A percentile compares a stretch with the other conserved stretches of the same genome.
These are phyloP conservation scores for Cladosporium sp. DNA, from an alignment of 2,329 filamentous ascomycete species.

Conservation along the genomic window DNA sequence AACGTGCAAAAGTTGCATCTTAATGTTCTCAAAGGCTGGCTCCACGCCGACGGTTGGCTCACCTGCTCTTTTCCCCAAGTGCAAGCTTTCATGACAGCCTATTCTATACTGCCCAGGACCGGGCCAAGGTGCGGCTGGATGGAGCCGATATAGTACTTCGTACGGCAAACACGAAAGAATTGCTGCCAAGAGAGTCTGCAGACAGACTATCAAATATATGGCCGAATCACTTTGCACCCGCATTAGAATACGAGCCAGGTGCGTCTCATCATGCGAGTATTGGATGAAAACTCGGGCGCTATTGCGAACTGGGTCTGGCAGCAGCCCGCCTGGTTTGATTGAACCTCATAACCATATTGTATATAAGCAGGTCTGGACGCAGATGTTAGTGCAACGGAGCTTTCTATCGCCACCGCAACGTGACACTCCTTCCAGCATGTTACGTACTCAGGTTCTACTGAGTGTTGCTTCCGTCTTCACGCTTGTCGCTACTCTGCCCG, in stretches of 20 bases:
- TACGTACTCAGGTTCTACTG: background rate
- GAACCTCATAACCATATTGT: background rate
- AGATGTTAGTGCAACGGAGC: background rate
- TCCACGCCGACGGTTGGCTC: background rate
- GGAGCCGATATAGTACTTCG: background rate
- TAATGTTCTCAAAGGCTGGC: background rate
- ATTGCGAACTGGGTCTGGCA: background rate
- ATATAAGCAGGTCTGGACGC: background rate
- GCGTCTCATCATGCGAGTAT: background rate
- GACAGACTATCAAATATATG: background rate
- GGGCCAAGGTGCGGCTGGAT: background rate
- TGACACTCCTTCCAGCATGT: background rate
- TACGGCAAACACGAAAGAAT: conserved; percentile 1
- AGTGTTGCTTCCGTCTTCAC: background rate
- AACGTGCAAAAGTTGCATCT: too few species aligned
- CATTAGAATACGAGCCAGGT: background rate
- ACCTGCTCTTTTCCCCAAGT: background rate
- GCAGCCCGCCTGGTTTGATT: background rate
- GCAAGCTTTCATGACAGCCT: background rate
- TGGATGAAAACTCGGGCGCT: background rate
- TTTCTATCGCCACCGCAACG: background rate
- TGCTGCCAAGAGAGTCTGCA: background rate
- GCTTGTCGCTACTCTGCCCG: background rate
- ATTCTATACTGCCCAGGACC: background rate
- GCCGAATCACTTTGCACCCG: background rate